Conservation (phyloP, 495 filamentous ascomycete genomes). For the Parmelia sp. region DNA sequence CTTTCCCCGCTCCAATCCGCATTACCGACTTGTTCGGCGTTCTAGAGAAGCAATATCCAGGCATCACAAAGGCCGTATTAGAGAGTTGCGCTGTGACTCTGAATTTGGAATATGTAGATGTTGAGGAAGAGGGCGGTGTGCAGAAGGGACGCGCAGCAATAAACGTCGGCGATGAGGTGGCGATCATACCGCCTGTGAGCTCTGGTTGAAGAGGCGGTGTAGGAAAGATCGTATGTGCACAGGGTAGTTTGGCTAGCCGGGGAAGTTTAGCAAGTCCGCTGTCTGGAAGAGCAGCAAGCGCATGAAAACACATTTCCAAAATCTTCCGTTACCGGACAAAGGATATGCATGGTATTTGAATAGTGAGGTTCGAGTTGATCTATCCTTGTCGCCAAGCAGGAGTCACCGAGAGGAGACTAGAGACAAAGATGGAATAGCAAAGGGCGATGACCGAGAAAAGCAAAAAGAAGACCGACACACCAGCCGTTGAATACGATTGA, state of each 20-base stretch:
- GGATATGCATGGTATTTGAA: not conserved
- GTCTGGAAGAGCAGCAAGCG: not conserved
- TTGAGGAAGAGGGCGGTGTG: constrained; percentile 38
- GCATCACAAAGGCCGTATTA: constrained; percentile 69
- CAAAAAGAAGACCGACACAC: not conserved
- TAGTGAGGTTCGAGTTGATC: not conserved
- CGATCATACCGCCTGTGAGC: constrained; percentile 95
- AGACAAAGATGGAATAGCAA: not conserved
- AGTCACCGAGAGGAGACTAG: not conserved
- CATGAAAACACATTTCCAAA: not conserved
- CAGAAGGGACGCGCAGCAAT: constrained; percentile 45
- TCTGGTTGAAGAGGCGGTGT: constrained; percentile 45
- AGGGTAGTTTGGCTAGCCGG: not conserved
- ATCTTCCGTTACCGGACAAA: not conserved
- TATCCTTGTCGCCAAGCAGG: not conserved
- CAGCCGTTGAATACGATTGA: not conserved
- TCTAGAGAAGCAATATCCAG: constrained; percentile 74
- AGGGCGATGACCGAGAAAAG: not conserved
- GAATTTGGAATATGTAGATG: constrained; percentile 82
- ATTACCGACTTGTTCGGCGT: constrained; percentile 56
- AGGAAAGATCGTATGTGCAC: too few species aligned
- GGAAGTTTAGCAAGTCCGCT: not conserved
- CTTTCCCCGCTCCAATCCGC: constrained; percentile 64
- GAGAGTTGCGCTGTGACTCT: constrained; percentile 74
- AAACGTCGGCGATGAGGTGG: constrained; percentile 78